Conservation (phyloP, 2,329 filamentous ascomycete species). For the Biscogniauxia marginata region DNA sequence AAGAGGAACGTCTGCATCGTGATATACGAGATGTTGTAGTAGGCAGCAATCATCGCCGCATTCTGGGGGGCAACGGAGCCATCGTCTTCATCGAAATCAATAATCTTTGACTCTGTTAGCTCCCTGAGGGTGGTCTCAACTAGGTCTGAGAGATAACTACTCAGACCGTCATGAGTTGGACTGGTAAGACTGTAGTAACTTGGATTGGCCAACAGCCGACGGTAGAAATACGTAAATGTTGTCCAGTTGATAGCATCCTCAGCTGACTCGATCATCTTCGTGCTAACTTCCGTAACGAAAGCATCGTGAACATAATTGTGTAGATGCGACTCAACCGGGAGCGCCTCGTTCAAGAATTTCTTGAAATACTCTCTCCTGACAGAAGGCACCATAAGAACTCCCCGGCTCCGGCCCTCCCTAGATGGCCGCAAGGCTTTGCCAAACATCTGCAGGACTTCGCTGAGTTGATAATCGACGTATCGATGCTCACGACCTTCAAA, state of each 20-base stretch:
- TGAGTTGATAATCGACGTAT: constrained; percentile 93
- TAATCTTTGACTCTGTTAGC: constrained; percentile 87
- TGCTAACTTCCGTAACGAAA: constrained; percentile 96
- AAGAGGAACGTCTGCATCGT: constrained; percentile 99
- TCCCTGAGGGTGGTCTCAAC: constrained; percentile 93
- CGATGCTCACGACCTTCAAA: constrained; percentile 96
- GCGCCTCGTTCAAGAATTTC: constrained; percentile 94
- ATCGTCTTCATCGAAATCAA: constrained; percentile 93
- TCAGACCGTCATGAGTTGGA: constrained; percentile 89
- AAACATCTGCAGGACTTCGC: constrained; percentile 96
- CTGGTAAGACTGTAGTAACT: constrained; percentile 92
- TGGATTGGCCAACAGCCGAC: constrained; percentile 88
- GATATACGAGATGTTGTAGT: constrained; percentile 99
- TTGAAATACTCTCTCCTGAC: constrained; percentile 98
- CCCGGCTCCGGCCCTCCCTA: constrained; percentile 77
- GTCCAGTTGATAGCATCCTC: constrained; percentile 98
- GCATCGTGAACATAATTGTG: constrained; percentile 91
- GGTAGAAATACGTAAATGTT: constrained; percentile 98
- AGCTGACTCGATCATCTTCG: constrained; percentile 89
- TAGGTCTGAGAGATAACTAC: constrained; percentile 87
- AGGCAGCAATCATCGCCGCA: constrained; percentile 95
- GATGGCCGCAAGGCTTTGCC: constrained; percentile 82
- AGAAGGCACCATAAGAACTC: constrained; percentile 93
- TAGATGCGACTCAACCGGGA: constrained; percentile 92
- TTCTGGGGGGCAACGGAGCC: constrained; percentile 87